These are phyloP conservation scores for Pythium vanterpoolii DNA, from an alignment of 352 stramenopile species.

Conservation along the genomic window DNA sequence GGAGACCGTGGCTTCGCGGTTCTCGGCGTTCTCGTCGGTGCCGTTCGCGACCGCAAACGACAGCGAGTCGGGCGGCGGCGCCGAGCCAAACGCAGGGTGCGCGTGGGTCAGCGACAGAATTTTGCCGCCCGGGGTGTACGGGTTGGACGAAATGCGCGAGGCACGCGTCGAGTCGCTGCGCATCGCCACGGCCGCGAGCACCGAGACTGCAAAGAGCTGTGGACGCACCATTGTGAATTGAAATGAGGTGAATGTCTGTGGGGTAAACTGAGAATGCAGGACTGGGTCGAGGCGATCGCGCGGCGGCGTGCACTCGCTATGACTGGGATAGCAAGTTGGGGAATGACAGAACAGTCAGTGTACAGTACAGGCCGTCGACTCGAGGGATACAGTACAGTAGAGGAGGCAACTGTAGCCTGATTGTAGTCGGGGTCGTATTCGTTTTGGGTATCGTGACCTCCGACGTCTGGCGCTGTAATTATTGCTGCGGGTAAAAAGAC, in stretches of 20 bases:
- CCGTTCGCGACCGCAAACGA: background rate
- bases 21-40: background rate
- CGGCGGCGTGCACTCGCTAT: background rate
- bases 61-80: background rate
- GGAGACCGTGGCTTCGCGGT: background rate
- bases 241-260: background rate
- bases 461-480: no score
- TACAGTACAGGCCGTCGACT: no score
- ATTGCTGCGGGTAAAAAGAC: background rate
- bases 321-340: slow-evolving; percentile 7
- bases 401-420: no score
- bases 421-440: no score
- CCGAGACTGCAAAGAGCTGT: slow-evolving; percentile 5
- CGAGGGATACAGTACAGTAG: no score
- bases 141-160: slow-evolving; percentile 9
- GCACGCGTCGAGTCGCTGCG: background rate
- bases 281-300: background rate
- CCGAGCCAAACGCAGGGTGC: slow-evolving; percentile 11
- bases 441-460: no score
- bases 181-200: slow-evolving; percentile 34
- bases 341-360: slow-evolving; percentile 1
- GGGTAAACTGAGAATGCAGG: background rate
- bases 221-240: slow-evolving; percentile 1
- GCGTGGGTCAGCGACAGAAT: background rate
- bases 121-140: background rate